phyloP scores from a whole-genome alignment of 2,329 filamentous ascomycete species.

The Alternaria triticimaculans region DNA sequence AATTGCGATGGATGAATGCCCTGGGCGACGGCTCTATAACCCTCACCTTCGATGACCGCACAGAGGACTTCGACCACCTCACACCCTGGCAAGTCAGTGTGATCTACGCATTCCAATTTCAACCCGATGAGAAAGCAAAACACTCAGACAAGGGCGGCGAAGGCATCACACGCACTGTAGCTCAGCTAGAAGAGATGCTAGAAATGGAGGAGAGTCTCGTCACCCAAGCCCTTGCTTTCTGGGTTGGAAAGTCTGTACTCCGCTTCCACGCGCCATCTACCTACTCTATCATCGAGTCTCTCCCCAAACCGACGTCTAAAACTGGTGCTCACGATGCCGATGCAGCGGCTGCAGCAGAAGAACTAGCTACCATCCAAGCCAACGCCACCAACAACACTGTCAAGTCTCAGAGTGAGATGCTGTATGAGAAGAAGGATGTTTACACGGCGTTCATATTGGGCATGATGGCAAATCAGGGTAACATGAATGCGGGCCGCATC shows the following conservation, averaged over 20 bases:
- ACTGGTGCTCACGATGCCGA: constrained; percentile 31
- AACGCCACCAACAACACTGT: constrained; percentile 58
- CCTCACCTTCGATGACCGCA: constrained; percentile 82
- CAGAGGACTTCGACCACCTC: constrained; percentile 73
- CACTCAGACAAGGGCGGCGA: constrained; percentile 23
- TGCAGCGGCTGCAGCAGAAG: constrained; percentile 48
- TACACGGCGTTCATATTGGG: constrained; percentile 93
- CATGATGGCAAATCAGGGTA: constrained; percentile 91
- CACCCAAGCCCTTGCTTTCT: constrained; percentile 71
- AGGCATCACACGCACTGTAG: constrained; percentile 49
- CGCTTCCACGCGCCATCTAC: constrained; percentile 56
- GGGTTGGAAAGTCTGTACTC: constrained; percentile 73
- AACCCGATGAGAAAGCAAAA: constrained; percentile 42
- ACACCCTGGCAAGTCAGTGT: constrained; percentile 89
- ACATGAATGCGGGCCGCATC: constrained; percentile 82
- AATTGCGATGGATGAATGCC: constrained; percentile 86
- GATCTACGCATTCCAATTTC: constrained; percentile 78
- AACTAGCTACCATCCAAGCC: constrained; percentile 45
- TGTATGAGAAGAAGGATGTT: constrained; percentile 72
- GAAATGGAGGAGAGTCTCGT: constrained; percentile 79
- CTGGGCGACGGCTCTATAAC: constrained; percentile 81
- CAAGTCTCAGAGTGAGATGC: constrained; percentile 62
- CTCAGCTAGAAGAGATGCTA: constrained; percentile 60
- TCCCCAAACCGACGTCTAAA: constrained; percentile 38
- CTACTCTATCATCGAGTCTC: constrained; percentile 70